A percentile compares a stretch with the other conserved stretches of the same genome.
Evolutionary conservation across 2,329 filamentous ascomycete genomes (phyloP).

Genomic region (Neofusicoccum sp.): DNA sequence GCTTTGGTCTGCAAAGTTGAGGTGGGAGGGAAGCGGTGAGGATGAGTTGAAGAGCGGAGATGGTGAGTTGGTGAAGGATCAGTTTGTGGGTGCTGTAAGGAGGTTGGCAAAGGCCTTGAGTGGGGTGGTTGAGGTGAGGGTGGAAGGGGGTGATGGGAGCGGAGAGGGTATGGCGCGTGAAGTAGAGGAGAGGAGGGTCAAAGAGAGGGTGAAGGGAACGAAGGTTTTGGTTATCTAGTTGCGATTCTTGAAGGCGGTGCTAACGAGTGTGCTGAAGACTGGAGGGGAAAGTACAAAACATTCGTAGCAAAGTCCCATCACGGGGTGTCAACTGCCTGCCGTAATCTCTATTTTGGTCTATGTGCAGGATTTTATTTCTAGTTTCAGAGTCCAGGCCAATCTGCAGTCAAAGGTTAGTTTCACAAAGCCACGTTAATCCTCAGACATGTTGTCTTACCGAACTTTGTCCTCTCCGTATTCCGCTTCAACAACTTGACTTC

Average conservation of each 20-base stretch:
- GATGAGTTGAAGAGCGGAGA: neutral
- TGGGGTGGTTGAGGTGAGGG: neutral
- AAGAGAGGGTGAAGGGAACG: neutral
- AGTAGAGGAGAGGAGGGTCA: neutral
- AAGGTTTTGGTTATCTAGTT: neutral
- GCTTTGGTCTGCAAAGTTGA: neutral
- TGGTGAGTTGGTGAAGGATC: too few species aligned
- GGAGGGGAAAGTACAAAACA: neutral
- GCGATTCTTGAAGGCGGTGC: neutral
- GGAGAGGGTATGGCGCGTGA: neutral
- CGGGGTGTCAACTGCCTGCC: neutral
- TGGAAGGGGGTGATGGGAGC: neutral
- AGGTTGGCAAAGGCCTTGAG: neutral
- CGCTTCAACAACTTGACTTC: conserved; percentile 40
- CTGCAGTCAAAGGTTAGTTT: neutral
- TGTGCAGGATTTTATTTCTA: neutral
- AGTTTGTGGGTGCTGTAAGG: neutral
- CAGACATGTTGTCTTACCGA: conserved; percentile 36
- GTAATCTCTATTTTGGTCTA: neutral
- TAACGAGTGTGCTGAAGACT: neutral
- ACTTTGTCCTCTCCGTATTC: conserved; percentile 41
- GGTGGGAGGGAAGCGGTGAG: neutral
- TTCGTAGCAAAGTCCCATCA: neutral
- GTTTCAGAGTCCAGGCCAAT: conserved; percentile 8
- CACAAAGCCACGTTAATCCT: neutral